Base-by-base conservation (phyloP, 2,329 filamentous ascomycete species). In the Dothistroma pini region DNA sequence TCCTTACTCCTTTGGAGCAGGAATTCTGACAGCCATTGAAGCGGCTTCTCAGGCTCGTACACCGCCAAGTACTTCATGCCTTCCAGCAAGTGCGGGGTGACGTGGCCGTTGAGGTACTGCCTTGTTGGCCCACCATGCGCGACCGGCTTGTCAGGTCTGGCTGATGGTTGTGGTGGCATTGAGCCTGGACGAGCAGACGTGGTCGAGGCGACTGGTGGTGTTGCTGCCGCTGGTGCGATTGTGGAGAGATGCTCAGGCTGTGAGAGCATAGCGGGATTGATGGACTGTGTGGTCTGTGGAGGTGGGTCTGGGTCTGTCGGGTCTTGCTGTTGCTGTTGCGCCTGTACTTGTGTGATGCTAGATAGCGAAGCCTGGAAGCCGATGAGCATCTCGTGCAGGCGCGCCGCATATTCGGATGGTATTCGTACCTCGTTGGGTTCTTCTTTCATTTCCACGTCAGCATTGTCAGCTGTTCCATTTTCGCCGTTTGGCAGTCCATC, bases 31-130 rank as follows among this genome's bases (percentile, higher is more conserved):
- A 82, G 68, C 74, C 77, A 82, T 65, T 77, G 75, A 59, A 82
- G 64, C 59, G 80, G 80, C 69, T 82, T 82, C 64, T 82, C 79
- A 0, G 80, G 80, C 75, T 81, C 79, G 56, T 76, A 71, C n/a
- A 76, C 75, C 19, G 76, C 80, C 52, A 82, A 62, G 69, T 79
- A 77, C 72, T 82, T 82, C 79, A 82, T 81, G 6, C 77, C 80
- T 68, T 82, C 80, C 48, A 82, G 70, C 68, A 82, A 65, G 70
- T 81, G 75, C 57, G 80, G 80, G 49, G 80, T 82, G 35, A 82
- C 74, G 65, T 81, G 72, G 67, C 76, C 73, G 63, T 82, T 82
- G 64, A 82, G 66, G 65, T 80, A 82, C 52, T 81, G 76, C 11
- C 80, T 70, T 29, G 79, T 81, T 1, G 79, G 77, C 25, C 76